Percentiles rank a stretch among this genome's conserved stretches.
phyloP scores from a whole-genome alignment of 768 basidiomycete genomes.

The Amyloporia xantha region DNA sequence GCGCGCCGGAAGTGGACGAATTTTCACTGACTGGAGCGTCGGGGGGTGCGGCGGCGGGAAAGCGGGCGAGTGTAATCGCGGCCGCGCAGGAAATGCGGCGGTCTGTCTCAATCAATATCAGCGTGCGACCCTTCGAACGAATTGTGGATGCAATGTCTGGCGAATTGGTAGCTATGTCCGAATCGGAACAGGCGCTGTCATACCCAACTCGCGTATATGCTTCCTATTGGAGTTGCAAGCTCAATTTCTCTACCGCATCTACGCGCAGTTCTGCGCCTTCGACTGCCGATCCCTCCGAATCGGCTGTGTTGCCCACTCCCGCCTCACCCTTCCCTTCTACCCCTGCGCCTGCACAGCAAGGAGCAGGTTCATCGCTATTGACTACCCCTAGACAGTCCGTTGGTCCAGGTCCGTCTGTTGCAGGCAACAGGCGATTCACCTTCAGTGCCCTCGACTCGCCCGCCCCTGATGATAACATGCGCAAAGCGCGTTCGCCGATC shows the following conservation, averaged over 20 bases:
- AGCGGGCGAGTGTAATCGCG: constrained; percentile 3
- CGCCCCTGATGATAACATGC: constrained; percentile 20
- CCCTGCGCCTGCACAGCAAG: not conserved
- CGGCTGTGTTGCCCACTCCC: constrained; percentile 36
- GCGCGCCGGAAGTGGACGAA: constrained; percentile 51
- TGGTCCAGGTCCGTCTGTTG: constrained; percentile 23
- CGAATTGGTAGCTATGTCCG: not conserved
- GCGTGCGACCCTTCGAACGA: constrained; percentile 58
- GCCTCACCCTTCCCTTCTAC: constrained; percentile 67
- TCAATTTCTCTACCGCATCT: constrained; percentile 52
- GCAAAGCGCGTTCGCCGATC: constrained; percentile 13
- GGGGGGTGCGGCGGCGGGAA: not conserved
- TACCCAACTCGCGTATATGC: constrained; percentile 74
- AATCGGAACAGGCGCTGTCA: constrained; percentile 6
- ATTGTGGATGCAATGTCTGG: not conserved
- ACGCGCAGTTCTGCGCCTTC: not conserved
- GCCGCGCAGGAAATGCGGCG: constrained; percentile 48
- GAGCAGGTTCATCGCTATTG: not conserved
- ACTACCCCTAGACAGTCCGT: not conserved
- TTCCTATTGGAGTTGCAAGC: constrained; percentile 85
- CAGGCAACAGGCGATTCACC: constrained; percentile 56
- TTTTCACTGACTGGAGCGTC: constrained; percentile 20
- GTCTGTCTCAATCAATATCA: constrained; percentile 73
- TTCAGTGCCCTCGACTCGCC: constrained; percentile 31
- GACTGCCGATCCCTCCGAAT: constrained; percentile 4